These are phyloP conservation scores for Musa beccarii DNA, from an alignment of 176 grass and related monocot species.

Conservation along the genomic window DNA sequence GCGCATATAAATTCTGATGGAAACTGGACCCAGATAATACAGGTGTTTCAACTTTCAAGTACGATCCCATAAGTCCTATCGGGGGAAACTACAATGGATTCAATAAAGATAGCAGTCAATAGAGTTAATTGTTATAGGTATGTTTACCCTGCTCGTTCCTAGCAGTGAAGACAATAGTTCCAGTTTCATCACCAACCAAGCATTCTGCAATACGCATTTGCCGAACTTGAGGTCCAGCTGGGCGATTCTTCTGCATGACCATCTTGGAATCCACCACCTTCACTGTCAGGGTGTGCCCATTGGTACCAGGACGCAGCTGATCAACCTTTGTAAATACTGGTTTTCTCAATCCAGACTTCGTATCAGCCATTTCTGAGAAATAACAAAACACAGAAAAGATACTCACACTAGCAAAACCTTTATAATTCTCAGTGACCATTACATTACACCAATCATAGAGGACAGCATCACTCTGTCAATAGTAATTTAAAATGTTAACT, in stretches of 20 bases:
- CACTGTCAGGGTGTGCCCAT: conserved; percentile 60
- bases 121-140: not conserved
- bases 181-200: conserved; percentile 77
- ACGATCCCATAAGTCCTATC: not conserved
- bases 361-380: conserved; percentile 17
- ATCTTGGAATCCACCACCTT: conserved; percentile 60
- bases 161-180: conserved; percentile 66
- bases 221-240: conserved; percentile 20
- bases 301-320: conserved; percentile 51
- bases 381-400: not conserved
- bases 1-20: too few relatives aligned
- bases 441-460: too few relatives aligned
- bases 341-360: conserved; percentile 38
- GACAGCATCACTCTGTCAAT: too few relatives aligned
- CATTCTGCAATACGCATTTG: conserved; percentile 65
- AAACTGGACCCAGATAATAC: not conserved
- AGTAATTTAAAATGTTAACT: too few relatives aligned
- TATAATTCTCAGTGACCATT: too few relatives aligned
- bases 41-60: not conserved
- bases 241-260: conserved; percentile 53
- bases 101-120: not conserved
- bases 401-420: not conserved
- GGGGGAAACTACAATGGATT: not conserved
- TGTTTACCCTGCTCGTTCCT: conserved; percentile 70
- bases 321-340: conserved; percentile 79